Percentiles rank a stretch among this genome's conserved stretches.
phyloP scores from a whole-genome alignment of 805 yeast genomes.

The Pichia nakasei region DNA sequence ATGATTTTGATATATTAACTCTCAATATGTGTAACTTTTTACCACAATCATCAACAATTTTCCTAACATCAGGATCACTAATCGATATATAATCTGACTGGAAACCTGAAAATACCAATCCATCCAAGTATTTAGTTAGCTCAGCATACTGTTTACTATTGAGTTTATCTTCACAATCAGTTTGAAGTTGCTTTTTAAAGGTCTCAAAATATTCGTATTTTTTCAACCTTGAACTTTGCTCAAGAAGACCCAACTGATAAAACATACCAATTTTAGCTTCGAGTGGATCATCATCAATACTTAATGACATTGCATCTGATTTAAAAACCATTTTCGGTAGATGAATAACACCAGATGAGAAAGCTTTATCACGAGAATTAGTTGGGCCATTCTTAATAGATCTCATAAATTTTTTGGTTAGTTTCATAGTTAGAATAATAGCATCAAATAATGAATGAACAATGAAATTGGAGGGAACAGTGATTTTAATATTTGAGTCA shows the following conservation, averaged over 20 bases:
- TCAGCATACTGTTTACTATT: background rate
- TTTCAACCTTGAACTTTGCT: slow-evolving; percentile 43
- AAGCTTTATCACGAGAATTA: background rate
- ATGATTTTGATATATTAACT: slow-evolving; percentile 37
- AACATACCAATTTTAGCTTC: slow-evolving; percentile 53
- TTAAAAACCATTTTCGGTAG: slow-evolving; percentile 36
- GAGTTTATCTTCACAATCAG: background rate
- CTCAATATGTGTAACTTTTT: slow-evolving; percentile 16
- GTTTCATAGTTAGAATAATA: slow-evolving; percentile 56
- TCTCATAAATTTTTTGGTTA: slow-evolving; percentile 49
- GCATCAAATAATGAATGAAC: slow-evolving; percentile 78
- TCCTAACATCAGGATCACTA: background rate
- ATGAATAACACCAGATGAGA: slow-evolving; percentile 13
- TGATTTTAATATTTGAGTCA: slow-evolving; percentile 36
- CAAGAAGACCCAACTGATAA: slow-evolving; percentile 48
- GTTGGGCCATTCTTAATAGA: slow-evolving; percentile 31
- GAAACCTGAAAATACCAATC: background rate
- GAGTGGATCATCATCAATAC: slow-evolving; percentile 57
- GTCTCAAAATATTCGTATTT: slow-evolving; percentile 22
- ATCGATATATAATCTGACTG: background rate
- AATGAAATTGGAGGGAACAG: slow-evolving; percentile 65
- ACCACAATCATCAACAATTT: slow-evolving; percentile 7
- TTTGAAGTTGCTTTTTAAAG: slow-evolving; percentile 1
- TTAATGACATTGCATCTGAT: slow-evolving; percentile 34
- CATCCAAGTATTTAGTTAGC: background rate